phyloP scores from a whole-genome alignment of 2,329 filamentous ascomycete species.

The Dactylellina drechsleri region DNA sequence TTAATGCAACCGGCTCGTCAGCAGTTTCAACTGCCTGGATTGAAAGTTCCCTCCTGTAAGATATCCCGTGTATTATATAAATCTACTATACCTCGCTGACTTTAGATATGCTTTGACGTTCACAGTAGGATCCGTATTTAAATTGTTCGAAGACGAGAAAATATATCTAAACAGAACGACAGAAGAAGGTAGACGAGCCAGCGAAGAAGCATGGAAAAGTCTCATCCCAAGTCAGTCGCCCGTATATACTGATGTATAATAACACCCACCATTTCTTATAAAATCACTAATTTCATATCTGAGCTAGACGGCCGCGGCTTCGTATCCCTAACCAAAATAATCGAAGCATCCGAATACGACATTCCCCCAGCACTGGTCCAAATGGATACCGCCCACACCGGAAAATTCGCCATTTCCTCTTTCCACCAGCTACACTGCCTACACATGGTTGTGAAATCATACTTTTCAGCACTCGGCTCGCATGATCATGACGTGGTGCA shows the following conservation, averaged over 20 bases:
- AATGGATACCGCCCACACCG: conserved; percentile 25
- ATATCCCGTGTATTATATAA: neutral
- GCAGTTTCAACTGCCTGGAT: conserved; percentile 17
- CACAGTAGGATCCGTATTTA: conserved; percentile 34
- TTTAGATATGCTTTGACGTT: conserved; percentile 6
- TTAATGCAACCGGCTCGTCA: conserved; percentile 10
- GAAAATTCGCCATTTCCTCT: conserved; percentile 57
- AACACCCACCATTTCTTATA: neutral
- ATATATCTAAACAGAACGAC: conserved; percentile 43
- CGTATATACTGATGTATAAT: too few species aligned
- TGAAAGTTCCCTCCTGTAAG: conserved; percentile 34
- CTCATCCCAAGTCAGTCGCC: conserved; percentile 38
- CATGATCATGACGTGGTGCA: conserved; percentile 61
- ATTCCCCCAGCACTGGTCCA: conserved; percentile 18
- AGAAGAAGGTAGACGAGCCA: conserved; percentile 27
- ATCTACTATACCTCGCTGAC: conserved; percentile 1
- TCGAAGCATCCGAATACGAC: conserved; percentile 19
- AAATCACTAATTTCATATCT: neutral
- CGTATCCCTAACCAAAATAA: conserved; percentile 42
- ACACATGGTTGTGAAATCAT: conserved; percentile 61
- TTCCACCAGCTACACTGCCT: conserved; percentile 63
- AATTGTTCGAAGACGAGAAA: conserved; percentile 33
- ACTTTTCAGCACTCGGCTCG: conserved; percentile 56
- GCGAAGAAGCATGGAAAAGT: conserved; percentile 41
- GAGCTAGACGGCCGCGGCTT: conserved; percentile 45